Base-by-base conservation (phyloP, 805 yeast species). In the Candida michaelii region DNA sequence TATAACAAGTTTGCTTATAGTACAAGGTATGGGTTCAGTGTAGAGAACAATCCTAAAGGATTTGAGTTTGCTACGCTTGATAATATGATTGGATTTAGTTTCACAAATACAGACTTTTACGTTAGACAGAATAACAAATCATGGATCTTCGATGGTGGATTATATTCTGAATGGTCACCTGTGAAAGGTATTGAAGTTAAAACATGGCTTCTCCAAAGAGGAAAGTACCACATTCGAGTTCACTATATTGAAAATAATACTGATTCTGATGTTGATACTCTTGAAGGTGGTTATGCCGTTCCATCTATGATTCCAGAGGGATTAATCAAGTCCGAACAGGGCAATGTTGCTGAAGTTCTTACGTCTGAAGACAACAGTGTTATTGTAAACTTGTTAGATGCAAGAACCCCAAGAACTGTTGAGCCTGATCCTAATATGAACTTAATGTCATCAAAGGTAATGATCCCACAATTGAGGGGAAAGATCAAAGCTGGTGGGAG, bases 261-360 rank as follows among this genome's bases (percentile, higher is more conserved):
- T 3, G 34, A 27, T 7, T 3, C 21, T 5, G 27, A 30, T 8
- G 39, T 41, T 24, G 23, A 34, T 36, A 23, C 48, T 10, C 36
- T 35, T 10, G 52, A 48, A 39, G 52, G 52, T 1, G 50, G 52
- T 5, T 48, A 46, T 44, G 43, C 45, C 7, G 30, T 40, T 13
- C 27, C 47, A 16, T 30, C 34, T 11, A 30, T 30, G 47, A 16
- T 30, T 16, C 16, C 31, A 12, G 31, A 29, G 6, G 31, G 31
- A 4, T 4, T 29, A 5, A 13, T 8, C 4, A 13, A 16, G 5
- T 5, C 5, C 13, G 31, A 13, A 29, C 16, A 12, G 17, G 17
- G 12, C 18, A 21, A 21, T 21, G 8, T 30, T 9, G 34, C 34
- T 17, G 34, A 30, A n/a, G 34, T 30, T 3, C 4, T 5, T 5